These are phyloP conservation scores for Dacryopinax primogenitus DNA, from an alignment of 768 basidiomycete species.

Conservation along the genomic window DNA sequence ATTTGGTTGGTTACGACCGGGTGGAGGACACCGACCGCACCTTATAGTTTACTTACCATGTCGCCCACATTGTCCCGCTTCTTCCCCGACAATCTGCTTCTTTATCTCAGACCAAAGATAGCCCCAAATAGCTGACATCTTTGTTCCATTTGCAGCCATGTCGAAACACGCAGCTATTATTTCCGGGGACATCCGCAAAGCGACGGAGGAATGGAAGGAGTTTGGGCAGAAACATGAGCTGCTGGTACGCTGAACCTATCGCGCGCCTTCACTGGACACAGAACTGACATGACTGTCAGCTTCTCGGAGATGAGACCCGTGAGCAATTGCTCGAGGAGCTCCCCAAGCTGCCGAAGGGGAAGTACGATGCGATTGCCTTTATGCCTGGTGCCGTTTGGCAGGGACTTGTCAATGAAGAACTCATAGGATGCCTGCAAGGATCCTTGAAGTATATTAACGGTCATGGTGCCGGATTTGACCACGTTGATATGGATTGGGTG, in stretches of 20 bases:
- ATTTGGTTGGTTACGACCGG: neutral
- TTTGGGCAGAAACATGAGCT: neutral
- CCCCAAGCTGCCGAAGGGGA: neutral
- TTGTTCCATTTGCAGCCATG: neutral
- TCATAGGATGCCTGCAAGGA: neutral
- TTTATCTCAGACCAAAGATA: neutral
- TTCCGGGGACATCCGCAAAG: neutral
- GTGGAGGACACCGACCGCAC: neutral
- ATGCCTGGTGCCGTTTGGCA: neutral
- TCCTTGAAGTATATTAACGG: slow-evolving; percentile 1
- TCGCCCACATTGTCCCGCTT: neutral
- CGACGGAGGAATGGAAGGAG: slow-evolving; percentile 3
- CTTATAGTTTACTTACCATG: neutral
- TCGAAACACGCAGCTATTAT: neutral
- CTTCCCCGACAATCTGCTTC: neutral
- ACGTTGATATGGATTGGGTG: slow-evolving; percentile 26
- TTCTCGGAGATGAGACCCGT: neutral
- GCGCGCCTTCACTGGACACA: neutral
- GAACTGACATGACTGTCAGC: neutral
- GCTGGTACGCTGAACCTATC: neutral
- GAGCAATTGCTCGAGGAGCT: neutral
- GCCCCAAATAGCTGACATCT: neutral
- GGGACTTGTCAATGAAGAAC: neutral
- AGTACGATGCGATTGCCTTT: slow-evolving; percentile 1
- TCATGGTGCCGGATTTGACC: neutral